Evolutionary conservation across 345 rosid genomes (phyloP), one percentile per base, ranked within the genome.

Genomic region (Arabis alpina): DNA sequence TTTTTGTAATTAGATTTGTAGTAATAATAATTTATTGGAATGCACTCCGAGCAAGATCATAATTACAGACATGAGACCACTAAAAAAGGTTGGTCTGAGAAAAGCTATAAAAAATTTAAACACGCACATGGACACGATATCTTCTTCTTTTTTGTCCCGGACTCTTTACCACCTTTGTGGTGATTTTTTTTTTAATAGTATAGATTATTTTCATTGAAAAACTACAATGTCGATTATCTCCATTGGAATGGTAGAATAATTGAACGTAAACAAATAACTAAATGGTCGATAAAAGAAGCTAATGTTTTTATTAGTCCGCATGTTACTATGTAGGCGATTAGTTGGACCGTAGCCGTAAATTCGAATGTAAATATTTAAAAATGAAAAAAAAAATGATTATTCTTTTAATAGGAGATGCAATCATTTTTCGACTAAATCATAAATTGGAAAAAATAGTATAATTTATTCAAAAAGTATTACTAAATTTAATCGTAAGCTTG

Each of bases 111-210:
- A 4, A 11, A 11, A 9, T 37, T 8, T 1, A 15, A 56, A 73
- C 34, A 37, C 47, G 65, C 71, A 73, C 77, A 57, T 49, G 71
- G 52, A 37, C 50, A 19, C n/a, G 1, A 28, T 55, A 3, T 54
- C 28, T 24, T 27, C 59, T 30, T 54, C 28, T 24, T 27, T 60
- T 30, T 42, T 41, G 10, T 58, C 1, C 43, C 50, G 15, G 37
- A 34, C 37, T 34, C 6, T 34, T 37, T 6, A 16, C 40, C 47
- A 51, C 30, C 12, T 49, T 25, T 53, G 24, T 30, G 25, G 45
- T 43, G 30, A 67, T 8, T 41, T 32, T 51, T 51, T 32, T 42
- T 12, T 8, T 3, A 37, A 2, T 37, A 70, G 24, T 70, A 34
- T 58, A 70, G 19, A 51, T 50, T 10, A 1, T 8, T 19, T 30